Evolutionary conservation across 1,139 yeast species (phyloP), one percentile per base, ranked within the genome.

Genomic region (Meyerozyma smithsonii): DNA sequence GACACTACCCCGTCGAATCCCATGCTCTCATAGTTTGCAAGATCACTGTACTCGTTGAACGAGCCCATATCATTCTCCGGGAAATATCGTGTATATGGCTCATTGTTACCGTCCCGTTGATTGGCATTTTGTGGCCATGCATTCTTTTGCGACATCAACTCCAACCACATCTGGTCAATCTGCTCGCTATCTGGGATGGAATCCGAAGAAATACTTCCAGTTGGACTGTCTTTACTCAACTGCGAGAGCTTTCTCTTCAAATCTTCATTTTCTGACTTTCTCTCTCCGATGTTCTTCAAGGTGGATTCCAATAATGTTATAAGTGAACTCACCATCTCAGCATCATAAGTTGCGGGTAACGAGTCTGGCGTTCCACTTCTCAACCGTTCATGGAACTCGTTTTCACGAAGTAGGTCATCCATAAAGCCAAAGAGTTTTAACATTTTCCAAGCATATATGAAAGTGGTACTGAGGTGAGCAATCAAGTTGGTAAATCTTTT

Each of bases 151-250:
- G 41, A 33, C 2, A 46, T 26, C 44, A 48, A 43, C 21, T 41
- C 48, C 38, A 45, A 38, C 51, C 51, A 48, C 39, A 44, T 37
- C 3, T 39, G 30, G 32, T 48, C 47, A 12, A 24, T 24, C 12
- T 35, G 20, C 15, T 16, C 35, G 11, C 15, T 14, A n/a, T 15
- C 28, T 11, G 28, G 21, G 6, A 30, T 17, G 7, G 20, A 16
- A n/a, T 34, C 28, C 4, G 28, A 34, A 3, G 28, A 21, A 19
- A 14, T 8, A 8, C 18, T n/a, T 14, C 17, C 25, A 10, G 35
- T 16, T n/a, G 30, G 30, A 7, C 30, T 26, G 12, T 26, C 30
- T 12, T 15, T 12, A 15, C 5, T 14, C 12, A 26, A 4, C 8
- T 26, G 15, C 2, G 15, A n/a, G 25, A 16, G 8, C 8, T 12